Evolutionary conservation across 805 yeast genomes (phyloP).

Genomic region (Yarrowia porcina): DNA sequence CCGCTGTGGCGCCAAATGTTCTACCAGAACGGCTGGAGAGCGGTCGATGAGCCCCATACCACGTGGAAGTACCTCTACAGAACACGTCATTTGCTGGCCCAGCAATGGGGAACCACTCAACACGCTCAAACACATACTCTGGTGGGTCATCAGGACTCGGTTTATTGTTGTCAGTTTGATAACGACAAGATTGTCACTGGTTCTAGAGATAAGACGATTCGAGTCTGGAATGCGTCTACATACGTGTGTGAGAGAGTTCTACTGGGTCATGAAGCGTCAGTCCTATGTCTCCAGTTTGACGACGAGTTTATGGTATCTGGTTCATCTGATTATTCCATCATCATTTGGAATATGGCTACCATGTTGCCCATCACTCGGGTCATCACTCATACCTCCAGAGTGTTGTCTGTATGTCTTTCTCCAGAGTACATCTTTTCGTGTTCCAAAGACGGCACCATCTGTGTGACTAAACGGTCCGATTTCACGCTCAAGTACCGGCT

Average conservation of each 20-base stretch:
- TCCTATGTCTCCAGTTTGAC: slow-evolving; percentile 35
- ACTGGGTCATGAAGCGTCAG: slow-evolving; percentile 34
- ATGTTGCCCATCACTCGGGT: slow-evolving; percentile 33
- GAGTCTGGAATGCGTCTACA: slow-evolving; percentile 37
- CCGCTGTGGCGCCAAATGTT: slow-evolving; percentile 32
- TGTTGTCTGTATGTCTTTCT: slow-evolving; percentile 35
- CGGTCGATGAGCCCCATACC: slow-evolving; percentile 28
- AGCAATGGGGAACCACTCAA: slow-evolving; percentile 34
- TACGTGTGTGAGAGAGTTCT: slow-evolving; percentile 30
- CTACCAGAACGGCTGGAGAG: slow-evolving; percentile 28
- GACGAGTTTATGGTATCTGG: slow-evolving; percentile 37
- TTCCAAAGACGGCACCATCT: slow-evolving; percentile 39
- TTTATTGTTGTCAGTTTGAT: slow-evolving; percentile 74
- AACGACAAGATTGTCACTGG: slow-evolving; percentile 75
- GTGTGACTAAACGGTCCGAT: slow-evolving; percentile 35
- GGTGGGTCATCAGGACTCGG: slow-evolving; percentile 77
- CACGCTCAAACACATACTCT: slow-evolving; percentile 30
- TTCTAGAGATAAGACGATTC: slow-evolving; percentile 46
- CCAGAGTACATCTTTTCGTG: slow-evolving; percentile 36
- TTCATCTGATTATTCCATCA: slow-evolving; percentile 38
- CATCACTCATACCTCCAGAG: slow-evolving; percentile 34
- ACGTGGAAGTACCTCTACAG: slow-evolving; percentile 33
- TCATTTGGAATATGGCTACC: slow-evolving; percentile 36
- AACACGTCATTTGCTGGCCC: slow-evolving; percentile 32
- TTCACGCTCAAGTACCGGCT: slow-evolving; percentile 30